Evolutionary conservation across 2,329 filamentous ascomycete genomes (phyloP), one percentile per base, ranked within the genome.

Genomic region (Coniochaeta sp.): DNA sequence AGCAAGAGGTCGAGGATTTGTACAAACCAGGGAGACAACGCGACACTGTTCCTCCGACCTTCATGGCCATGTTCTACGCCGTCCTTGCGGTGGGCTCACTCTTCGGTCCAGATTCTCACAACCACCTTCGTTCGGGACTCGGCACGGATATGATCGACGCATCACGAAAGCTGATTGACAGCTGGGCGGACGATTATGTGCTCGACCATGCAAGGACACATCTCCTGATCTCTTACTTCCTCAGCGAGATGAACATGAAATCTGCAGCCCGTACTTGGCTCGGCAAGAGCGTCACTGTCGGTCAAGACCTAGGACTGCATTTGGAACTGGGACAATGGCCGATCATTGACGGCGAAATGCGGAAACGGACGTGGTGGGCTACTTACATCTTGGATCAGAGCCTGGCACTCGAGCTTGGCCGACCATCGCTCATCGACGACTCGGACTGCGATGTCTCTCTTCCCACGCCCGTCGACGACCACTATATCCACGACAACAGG

Each of bases 331-430:
- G 85, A 0, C 78, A 84, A 1, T 90, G 86, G 77, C 79, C 87
- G 2, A 76, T 83, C 1, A 74, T 95, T 13, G 91, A 96, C 61
- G 81, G 81, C 10, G 92, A 97, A 67, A 91, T 92, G 82, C 83
- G 91, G 51, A 83, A 88, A 55, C 79, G 91, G 51, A 82, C 94
- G 2, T 99, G 92, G 92, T 99, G 94, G 91, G 83, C 89, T 13
- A 82, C 96, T 52, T 97, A 97, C 68, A 82, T 90, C 42, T 83
- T 91, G 71, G 94, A 99, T 70, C 83, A 91, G 56, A 79, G 88
- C 24, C 72, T 95, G 48, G 85, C 90, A 0, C 74, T 95, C 12
- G 91, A 96, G 64, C 76, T 91, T 30, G 88, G 89, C 8, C 83
- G 87, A 49, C 90, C 92, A 0, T 81, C 88, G 52, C 70, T 91